A percentile compares a stretch with the other conserved stretches of the same genome.
Conservation (phyloP, 2,329 filamentous ascomycete species). For the Teratosphaeria pseudoeucalypti region DNA sequence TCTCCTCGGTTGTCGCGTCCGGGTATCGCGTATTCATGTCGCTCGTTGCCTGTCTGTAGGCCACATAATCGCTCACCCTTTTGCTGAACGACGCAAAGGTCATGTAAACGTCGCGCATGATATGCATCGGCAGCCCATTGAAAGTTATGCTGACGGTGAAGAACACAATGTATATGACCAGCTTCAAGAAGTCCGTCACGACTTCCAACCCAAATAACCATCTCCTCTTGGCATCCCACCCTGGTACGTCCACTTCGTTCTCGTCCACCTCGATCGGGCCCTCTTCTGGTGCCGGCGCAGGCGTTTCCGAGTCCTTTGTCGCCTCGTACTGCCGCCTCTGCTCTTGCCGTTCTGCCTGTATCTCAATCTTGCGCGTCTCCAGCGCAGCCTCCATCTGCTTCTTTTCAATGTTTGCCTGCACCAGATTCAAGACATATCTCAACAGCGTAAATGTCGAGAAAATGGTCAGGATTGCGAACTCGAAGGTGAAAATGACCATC, state of each 20-base stretch:
- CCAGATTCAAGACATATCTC: slow-evolving; percentile 68
- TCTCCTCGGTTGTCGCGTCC: slow-evolving; percentile 79
- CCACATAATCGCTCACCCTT: slow-evolving; percentile 74
- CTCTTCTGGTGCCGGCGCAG: slow-evolving; percentile 44
- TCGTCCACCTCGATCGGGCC: slow-evolving; percentile 60
- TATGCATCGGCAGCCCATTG: slow-evolving; percentile 92
- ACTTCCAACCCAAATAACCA: slow-evolving; percentile 86
- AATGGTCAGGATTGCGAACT: slow-evolving; percentile 80
- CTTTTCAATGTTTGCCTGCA: slow-evolving; percentile 65
- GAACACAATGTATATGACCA: slow-evolving; percentile 80
- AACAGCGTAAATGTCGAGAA: slow-evolving; percentile 68
- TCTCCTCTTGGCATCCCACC: slow-evolving; percentile 92
- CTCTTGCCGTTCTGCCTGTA: slow-evolving; percentile 46
- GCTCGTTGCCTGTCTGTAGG: slow-evolving; percentile 80
- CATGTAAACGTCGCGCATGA: slow-evolving; percentile 89
- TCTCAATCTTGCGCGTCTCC: slow-evolving; percentile 56
- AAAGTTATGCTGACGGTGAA: slow-evolving; percentile 89
- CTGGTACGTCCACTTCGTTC: slow-evolving; percentile 87
- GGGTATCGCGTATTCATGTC: slow-evolving; percentile 89
- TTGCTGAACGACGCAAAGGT: slow-evolving; percentile 87
- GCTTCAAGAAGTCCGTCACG: slow-evolving; percentile 70
- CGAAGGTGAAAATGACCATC: slow-evolving; percentile 99
- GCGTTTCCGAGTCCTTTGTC: slow-evolving; percentile 23
- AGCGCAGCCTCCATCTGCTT: slow-evolving; percentile 63
- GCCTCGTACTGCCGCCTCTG: slow-evolving; percentile 26